Conservation (phyloP, 352 stramenopile species). For the Phytophthora citricola region DNA sequence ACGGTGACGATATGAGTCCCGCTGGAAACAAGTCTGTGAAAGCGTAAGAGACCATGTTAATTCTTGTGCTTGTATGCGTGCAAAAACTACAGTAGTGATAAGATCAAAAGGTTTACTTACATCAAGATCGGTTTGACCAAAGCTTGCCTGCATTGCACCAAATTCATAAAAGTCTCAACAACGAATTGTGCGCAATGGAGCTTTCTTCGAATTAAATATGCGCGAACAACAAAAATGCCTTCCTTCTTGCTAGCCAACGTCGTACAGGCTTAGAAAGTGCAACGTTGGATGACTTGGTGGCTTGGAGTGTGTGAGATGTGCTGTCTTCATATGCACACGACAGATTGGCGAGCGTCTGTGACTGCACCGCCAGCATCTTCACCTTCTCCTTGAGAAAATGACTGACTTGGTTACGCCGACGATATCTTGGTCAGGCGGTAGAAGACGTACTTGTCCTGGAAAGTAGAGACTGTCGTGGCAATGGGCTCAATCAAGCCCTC, state of each 20-base stretch:
- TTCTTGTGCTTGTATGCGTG: constrained; percentile 10
- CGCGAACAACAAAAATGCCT: constrained; percentile 41
- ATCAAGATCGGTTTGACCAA: not conserved
- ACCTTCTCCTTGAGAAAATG: constrained; percentile 11
- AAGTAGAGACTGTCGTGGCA: constrained; percentile 67
- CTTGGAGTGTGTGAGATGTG: constrained; percentile 13
- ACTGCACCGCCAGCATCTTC: constrained; percentile 15
- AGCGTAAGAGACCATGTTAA: constrained; percentile 7
- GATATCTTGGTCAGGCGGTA: constrained; percentile 72
- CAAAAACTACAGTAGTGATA: constrained; percentile 10
- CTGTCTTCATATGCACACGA: constrained; percentile 30
- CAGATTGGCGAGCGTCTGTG: constrained; percentile 5
- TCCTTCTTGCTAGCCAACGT: constrained; percentile 18
- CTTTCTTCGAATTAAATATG: constrained; percentile 55
- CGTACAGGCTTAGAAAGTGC: constrained; percentile 6
- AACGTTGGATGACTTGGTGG: constrained; percentile 5
- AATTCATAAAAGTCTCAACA: not conserved
- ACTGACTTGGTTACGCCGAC: constrained; percentile 39
- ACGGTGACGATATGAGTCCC: constrained; percentile 23
- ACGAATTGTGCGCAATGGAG: constrained; percentile 28
- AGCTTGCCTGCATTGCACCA: too few relatives aligned
- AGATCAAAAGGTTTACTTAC: constrained; percentile 2
- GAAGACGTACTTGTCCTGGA: constrained; percentile 91
- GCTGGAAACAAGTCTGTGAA: constrained; percentile 29
- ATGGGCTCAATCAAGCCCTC: constrained; percentile 85